Evolutionary conservation across 2,329 filamentous ascomycete genomes (phyloP).

Genomic region (Phyllosticta citribraziliensis): DNA sequence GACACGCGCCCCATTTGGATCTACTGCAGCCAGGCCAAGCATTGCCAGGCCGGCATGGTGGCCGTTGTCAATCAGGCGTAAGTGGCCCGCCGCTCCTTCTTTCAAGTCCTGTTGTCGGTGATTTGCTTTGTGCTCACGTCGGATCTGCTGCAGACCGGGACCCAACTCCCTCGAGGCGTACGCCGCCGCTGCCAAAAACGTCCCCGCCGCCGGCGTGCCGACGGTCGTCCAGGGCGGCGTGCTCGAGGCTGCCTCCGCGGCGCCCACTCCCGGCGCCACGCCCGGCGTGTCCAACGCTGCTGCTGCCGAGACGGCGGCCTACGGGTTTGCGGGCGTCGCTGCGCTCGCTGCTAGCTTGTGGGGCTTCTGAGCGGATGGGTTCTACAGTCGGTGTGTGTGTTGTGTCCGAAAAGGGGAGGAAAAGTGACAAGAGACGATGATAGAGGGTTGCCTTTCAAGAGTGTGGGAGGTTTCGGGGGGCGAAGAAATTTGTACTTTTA

Average conservation of each 20-base stretch:
- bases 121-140: neutral
- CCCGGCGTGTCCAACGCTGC: slow-evolving; percentile 9
- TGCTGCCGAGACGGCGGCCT: slow-evolving; percentile 17
- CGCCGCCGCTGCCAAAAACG: slow-evolving; percentile 16
- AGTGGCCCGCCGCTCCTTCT: slow-evolving; percentile 10
- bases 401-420: neutral
- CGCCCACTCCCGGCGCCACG: slow-evolving; percentile 3
- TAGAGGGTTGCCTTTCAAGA: neutral
- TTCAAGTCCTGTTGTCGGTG: neutral
- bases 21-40: slow-evolving; percentile 30
- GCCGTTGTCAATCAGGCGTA: slow-evolving; percentile 31
- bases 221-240: slow-evolving; percentile 15
- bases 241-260: slow-evolving; percentile 14
- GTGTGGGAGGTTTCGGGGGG: too few species aligned
- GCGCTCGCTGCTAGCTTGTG: slow-evolving; percentile 5
- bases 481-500: too few species aligned
- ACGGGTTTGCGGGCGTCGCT: neutral
- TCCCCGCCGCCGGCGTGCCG: slow-evolving; percentile 18
- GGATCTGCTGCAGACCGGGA: neutral
- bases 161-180: slow-evolving; percentile 15
- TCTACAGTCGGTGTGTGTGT: neutral
- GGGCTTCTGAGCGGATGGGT: neutral
- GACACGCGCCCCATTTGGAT: slow-evolving; percentile 29
- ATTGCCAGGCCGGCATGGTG: slow-evolving; percentile 31
- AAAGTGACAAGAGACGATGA: neutral